Evolutionary conservation across 1,139 yeast genomes (phyloP).

Genomic region (Nakaseomyces glabratus): DNA sequence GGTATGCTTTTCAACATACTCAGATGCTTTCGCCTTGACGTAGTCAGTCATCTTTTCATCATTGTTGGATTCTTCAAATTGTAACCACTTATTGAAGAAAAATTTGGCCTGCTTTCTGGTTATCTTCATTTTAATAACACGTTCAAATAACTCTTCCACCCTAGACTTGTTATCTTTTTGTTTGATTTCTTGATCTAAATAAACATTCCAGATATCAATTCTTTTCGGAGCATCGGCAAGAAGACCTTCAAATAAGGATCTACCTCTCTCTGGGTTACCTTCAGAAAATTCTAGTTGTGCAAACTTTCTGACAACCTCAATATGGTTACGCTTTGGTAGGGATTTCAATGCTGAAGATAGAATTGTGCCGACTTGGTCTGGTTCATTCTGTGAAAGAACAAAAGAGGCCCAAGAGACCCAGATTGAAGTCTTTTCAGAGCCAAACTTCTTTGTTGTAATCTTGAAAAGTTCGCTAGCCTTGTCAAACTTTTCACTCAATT

Average conservation of each 20-base stretch:
- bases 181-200: slow-evolving; percentile 86
- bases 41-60: slow-evolving; percentile 69
- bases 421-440: slow-evolving; percentile 50
- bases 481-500: slow-evolving; percentile 59
- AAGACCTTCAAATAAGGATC: slow-evolving; percentile 89
- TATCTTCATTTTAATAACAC: slow-evolving; percentile 60
- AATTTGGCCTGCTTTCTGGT: slow-evolving; percentile 90
- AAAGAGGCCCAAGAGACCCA: slow-evolving; percentile 79
- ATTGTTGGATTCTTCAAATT: slow-evolving; percentile 59
- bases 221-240: slow-evolving; percentile 85
- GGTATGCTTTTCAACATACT: slow-evolving; percentile 41
- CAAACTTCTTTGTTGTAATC: slow-evolving; percentile 71
- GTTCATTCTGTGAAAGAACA: slow-evolving; percentile 49
- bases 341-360: slow-evolving; percentile 65
- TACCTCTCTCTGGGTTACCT: slow-evolving; percentile 90
- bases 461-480: slow-evolving; percentile 65
- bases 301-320: slow-evolving; percentile 76
- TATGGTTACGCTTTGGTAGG: slow-evolving; percentile 67
- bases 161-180: slow-evolving; percentile 44
- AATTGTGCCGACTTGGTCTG: slow-evolving; percentile 56
- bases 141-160: slow-evolving; percentile 71
- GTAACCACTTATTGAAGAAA: slow-evolving; percentile 88
- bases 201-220: slow-evolving; percentile 90
- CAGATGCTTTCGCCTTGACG: slow-evolving; percentile 87
- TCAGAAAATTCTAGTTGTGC: slow-evolving; percentile 79